Evolutionary conservation across 768 basidiomycete genomes (phyloP), one percentile per base, ranked within the genome.

Genomic region (Termitomyces sp.): DNA sequence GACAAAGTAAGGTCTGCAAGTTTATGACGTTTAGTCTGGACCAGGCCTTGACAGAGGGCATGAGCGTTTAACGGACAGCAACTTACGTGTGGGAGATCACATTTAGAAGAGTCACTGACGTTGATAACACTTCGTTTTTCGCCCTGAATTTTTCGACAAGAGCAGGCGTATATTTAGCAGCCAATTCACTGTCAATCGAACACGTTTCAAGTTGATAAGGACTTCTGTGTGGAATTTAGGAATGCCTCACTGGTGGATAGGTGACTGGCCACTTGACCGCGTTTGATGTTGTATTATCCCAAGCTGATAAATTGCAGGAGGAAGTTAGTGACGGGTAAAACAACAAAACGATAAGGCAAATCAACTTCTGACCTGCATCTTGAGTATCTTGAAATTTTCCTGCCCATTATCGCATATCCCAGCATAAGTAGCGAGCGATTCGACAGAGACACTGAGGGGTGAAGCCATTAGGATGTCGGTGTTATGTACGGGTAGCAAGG

Each of bases 1-100:
- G 37, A 73, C 62, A 58, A 78, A 78, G 61, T 80, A 78, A 11
- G 78, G 72, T 2, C 78, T 78, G 50, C 13, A 44, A 54, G 13
- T 30, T 31, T n/a, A 46, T 45, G 50, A 52, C 33, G 52, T 39
- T 41, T 13, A 41, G 22, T 11, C n/a, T n/a, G 54, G 37, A 39
- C 22, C 18, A 12, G 4, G 6, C 24, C 36, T 16, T 7, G 20
- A 42, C 30, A n/a, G 20, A 22, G 12, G 31, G 33, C 33, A 50
- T 18, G 34, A 39, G 9, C 27, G 9, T 18, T 33, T 1, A 41
- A 54, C 6, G 33, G 24, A 39, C 33, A 5, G 30, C n/a, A 2
- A 68, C 72, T 55, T 63, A 75, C 76, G 73, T 73, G 55, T 73
- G 67, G 7, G 68, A 65, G 50, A 78, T 60, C 34, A 65, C 59